Conservation (phyloP, 2,329 filamentous ascomycete species). For the Karstenula rhodostoma region DNA sequence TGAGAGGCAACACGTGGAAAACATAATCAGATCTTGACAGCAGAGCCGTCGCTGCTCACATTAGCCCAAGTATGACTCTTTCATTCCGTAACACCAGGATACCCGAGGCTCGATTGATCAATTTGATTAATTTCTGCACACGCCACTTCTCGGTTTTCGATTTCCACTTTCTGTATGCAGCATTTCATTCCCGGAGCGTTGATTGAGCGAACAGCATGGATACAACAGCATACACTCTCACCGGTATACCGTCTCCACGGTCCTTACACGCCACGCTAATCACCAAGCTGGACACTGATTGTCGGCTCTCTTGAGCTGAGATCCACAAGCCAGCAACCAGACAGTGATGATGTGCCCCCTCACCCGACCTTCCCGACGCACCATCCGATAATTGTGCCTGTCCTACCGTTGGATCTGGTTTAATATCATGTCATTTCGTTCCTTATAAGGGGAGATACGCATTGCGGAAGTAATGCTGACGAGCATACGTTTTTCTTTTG, state of each 20-base stretch:
- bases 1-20: neutral
- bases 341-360: neutral
- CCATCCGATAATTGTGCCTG: conserved; percentile 4
- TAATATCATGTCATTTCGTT: conserved; percentile 29
- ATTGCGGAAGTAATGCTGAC: conserved; percentile 27
- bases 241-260: conserved; percentile 23
- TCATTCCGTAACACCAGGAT: conserved; percentile 20
- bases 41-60: conserved; percentile 1
- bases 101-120: conserved; percentile 22
- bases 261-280: conserved; percentile 20
- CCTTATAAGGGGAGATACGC: conserved; percentile 6
- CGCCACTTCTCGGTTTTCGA: conserved; percentile 12
- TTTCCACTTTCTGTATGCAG: conserved; percentile 12
- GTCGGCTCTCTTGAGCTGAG: neutral
- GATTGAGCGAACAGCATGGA: conserved; percentile 26
- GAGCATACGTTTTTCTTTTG: conserved; percentile 21
- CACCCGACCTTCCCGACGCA: neutral
- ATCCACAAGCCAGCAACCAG: neutral
- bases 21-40: neutral
- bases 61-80: conserved; percentile 13
- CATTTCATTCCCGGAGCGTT: conserved; percentile 22
- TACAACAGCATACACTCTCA: conserved; percentile 30
- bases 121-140: conserved; percentile 19
- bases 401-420: conserved; percentile 15
- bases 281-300: neutral